A percentile compares a stretch with the other conserved stretches of the same genome.
Evolutionary conservation across 148 eudicot genomes (phyloP).

Genomic region (Rhododendron henanense): DNA sequence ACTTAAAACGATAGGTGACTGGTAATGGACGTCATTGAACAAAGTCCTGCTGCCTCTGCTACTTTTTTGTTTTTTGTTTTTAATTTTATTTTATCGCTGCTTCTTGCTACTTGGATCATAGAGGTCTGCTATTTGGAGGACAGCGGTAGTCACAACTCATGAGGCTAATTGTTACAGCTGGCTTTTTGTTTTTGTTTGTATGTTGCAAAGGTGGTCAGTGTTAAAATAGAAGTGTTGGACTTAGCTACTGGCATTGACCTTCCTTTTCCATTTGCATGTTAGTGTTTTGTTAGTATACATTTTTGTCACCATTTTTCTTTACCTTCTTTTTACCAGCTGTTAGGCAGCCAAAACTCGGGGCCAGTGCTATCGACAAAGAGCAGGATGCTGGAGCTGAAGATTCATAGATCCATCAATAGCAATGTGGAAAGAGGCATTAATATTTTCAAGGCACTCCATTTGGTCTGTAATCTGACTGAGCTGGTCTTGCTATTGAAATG

Average conservation of each 20-base stretch:
- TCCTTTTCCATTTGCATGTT: background rate
- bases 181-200: background rate
- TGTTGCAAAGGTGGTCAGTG: background rate
- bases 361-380: conserved; percentile 7
- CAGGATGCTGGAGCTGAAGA: conserved; percentile 18
- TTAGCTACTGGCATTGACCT: background rate
- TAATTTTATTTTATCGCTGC: background rate
- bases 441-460: background rate
- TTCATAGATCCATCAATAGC: background rate
- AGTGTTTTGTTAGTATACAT: background rate
- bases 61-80: background rate
- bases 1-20: background rate
- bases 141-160: background rate
- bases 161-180: background rate
- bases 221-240: background rate
- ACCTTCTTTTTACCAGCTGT: conserved; percentile 24
- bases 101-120: background rate
- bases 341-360: conserved; percentile 26
- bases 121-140: background rate
- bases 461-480: background rate
- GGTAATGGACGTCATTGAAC: background rate
- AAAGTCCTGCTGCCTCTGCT: background rate
- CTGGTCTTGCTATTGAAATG: background rate
- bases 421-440: background rate
- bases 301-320: background rate